These are phyloP conservation scores for Trypanosoma rangeli DNA, from an alignment of 208 protist genomes.

Conservation along the genomic window DNA sequence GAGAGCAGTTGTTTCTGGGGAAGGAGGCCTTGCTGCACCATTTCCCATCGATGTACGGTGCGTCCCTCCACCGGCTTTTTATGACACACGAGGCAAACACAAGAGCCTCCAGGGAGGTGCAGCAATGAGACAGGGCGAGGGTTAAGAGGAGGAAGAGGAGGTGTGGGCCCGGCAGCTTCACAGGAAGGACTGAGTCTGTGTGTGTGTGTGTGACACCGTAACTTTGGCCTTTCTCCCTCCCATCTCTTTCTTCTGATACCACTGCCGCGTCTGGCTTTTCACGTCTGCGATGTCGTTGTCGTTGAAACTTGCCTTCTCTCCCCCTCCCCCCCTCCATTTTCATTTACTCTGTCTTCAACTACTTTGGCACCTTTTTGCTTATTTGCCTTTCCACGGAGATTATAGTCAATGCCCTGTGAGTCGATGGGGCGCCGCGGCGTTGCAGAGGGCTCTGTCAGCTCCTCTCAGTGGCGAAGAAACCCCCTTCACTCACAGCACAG, in stretches of 20 bases:
- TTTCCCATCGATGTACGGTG: constrained; percentile 6
- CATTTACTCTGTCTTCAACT: constrained; percentile 16
- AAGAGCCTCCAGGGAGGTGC: neutral
- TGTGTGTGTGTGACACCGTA: neutral
- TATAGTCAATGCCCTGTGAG: neutral
- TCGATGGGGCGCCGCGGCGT: neutral
- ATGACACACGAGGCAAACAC: neutral
- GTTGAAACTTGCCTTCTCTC: neutral
- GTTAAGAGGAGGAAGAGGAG: neutral
- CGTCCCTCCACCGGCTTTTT: neutral
- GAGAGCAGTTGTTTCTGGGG: constrained; percentile 26
- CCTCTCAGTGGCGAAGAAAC: neutral
- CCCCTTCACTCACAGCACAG: constrained; percentile 6
- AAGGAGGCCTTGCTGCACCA: constrained; percentile 17
- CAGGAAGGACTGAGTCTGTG: too few relatives aligned
- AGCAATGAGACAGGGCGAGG: neutral
- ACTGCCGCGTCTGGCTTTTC: too few relatives aligned
- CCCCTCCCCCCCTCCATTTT: too few relatives aligned
- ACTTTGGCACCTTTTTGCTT: constrained; percentile 19
- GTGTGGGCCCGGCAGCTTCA: too few relatives aligned
- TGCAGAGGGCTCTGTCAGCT: neutral
- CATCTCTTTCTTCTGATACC: too few relatives aligned
- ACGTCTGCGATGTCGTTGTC: too few relatives aligned
- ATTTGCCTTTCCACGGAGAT: neutral
- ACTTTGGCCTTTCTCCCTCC: too few relatives aligned